Conservation (phyloP, 306 rosid genomes). For the Ochetophila trinervis region DNA sequence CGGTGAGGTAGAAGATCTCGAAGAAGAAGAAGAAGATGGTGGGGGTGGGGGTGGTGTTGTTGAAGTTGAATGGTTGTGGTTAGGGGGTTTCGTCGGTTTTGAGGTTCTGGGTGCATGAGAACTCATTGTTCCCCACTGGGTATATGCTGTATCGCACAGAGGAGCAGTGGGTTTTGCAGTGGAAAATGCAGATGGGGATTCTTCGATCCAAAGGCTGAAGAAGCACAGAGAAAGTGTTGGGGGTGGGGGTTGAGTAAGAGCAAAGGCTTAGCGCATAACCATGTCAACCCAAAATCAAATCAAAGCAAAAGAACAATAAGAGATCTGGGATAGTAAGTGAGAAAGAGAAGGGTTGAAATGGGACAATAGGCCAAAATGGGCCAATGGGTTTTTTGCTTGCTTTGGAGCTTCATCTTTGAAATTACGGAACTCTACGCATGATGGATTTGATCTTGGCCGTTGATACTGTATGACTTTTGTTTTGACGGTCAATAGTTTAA, state of each 20-base stretch:
- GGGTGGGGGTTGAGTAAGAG: slow-evolving; percentile 37
- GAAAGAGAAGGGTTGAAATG: background rate
- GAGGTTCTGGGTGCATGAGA: slow-evolving; percentile 45
- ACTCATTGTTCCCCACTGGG: slow-evolving; percentile 36
- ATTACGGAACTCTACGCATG: background rate
- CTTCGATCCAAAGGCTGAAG: slow-evolving; percentile 1
- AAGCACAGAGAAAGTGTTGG: slow-evolving; percentile 4
- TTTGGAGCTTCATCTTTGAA: background rate
- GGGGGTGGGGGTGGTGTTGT: slow-evolving; percentile 10
- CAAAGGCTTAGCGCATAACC: slow-evolving; percentile 28
- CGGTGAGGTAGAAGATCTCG: slow-evolving; percentile 45
- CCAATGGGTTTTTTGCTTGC: background rate
- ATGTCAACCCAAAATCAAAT: slow-evolving; percentile 31
- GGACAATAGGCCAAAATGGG: background rate
- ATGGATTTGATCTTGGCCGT: background rate
- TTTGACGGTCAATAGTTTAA: background rate
- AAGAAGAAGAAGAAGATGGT: slow-evolving; percentile 21
- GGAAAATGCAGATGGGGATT: slow-evolving; percentile 7
- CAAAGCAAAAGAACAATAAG: slow-evolving; percentile 5
- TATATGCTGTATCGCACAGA: background rate
- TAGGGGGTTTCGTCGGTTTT: slow-evolving; percentile 54
- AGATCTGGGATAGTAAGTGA: slow-evolving; percentile 22
- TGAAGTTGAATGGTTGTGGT: slow-evolving; percentile 39
- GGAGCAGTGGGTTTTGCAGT: background rate
- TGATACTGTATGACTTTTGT: background rate